These are phyloP conservation scores for Nemania sp. DNA, from an alignment of 2,329 filamentous ascomycete species.

Conservation along the genomic window DNA sequence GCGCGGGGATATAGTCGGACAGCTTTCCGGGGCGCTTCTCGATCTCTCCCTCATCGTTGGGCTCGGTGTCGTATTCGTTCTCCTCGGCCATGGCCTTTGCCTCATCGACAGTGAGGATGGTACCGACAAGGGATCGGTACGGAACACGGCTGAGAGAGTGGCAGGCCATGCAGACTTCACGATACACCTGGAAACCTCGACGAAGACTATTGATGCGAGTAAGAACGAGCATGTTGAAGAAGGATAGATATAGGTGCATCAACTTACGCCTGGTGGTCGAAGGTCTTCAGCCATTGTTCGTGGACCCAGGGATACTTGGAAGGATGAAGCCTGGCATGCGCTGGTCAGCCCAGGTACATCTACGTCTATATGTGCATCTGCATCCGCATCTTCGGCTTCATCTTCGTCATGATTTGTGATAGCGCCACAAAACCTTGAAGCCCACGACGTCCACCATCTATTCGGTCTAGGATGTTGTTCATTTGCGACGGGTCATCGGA, in stretches of 20 bases:
- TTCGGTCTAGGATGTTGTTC: no score
- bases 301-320: conserved; percentile 97
- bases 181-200: conserved; percentile 99
- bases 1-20: conserved; percentile 90
- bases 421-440: not conserved
- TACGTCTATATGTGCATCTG: conserved; percentile 15
- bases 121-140: conserved; percentile 89
- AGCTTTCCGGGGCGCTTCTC: conserved; percentile 99
- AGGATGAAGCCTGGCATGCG: conserved; percentile 74
- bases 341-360: conserved; percentile 21
- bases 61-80: conserved; percentile 97
- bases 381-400: not conserved
- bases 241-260: not conserved
- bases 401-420: no score
- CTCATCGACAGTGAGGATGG: conserved; percentile 93
- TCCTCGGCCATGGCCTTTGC: conserved; percentile 97
- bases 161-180: conserved; percentile 96
- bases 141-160: conserved; percentile 95
- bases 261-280: conserved; percentile 92
- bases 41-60: conserved; percentile 96
- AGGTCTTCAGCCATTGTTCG: conserved; percentile 88
- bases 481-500: conserved; percentile 33
- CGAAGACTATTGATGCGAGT: conserved; percentile 67
- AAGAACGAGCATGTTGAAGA: conserved; percentile 1
- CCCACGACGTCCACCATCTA: not conserved